Percentiles rank a stretch among this genome's conserved stretches.
Conservation (phyloP, 257 asterid species). For the Cruciata laevipes region DNA sequence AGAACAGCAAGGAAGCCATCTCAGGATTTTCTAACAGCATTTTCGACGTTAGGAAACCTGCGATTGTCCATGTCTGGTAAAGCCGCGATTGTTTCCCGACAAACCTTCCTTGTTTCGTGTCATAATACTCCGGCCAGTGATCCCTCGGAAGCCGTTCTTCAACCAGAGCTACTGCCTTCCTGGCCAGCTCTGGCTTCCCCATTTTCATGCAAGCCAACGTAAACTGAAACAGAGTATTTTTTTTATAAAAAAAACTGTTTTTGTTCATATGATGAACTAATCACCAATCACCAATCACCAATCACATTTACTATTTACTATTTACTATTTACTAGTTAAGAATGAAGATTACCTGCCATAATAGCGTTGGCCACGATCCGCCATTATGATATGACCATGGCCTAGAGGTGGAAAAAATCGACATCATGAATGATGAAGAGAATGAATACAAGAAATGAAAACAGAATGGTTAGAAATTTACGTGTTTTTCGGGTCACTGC, state of each 20-base stretch:
- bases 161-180: slow-evolving; percentile 54
- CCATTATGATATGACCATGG: slow-evolving; percentile 94
- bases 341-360: slow-evolving; percentile 56
- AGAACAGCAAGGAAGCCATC: slow-evolving; percentile 51
- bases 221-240: slow-evolving; percentile 40
- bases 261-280: not conserved
- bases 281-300: too few species aligned
- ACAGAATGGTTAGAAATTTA: slow-evolving; percentile 26
- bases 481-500: slow-evolving; percentile 92
- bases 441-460: not conserved
- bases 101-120: slow-evolving; percentile 63
- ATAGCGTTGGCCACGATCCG: slow-evolving; percentile 85
- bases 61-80: slow-evolving; percentile 84
- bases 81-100: slow-evolving; percentile 79
- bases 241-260: not conserved
- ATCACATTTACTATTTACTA: not conserved
- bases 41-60: slow-evolving; percentile 73
- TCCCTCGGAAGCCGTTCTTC: slow-evolving; percentile 54
- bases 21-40: slow-evolving; percentile 69
- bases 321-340: not conserved
- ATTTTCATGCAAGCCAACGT: slow-evolving; percentile 93
- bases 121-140: slow-evolving; percentile 86
- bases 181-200: slow-evolving; percentile 68
- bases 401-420: slow-evolving; percentile 31
- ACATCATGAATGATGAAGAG: not conserved